Evolutionary conservation across 1,284 basidiomycete species (phyloP), one percentile per base, ranked within the genome.

Genomic region (Rugosomyces carneus): DNA sequence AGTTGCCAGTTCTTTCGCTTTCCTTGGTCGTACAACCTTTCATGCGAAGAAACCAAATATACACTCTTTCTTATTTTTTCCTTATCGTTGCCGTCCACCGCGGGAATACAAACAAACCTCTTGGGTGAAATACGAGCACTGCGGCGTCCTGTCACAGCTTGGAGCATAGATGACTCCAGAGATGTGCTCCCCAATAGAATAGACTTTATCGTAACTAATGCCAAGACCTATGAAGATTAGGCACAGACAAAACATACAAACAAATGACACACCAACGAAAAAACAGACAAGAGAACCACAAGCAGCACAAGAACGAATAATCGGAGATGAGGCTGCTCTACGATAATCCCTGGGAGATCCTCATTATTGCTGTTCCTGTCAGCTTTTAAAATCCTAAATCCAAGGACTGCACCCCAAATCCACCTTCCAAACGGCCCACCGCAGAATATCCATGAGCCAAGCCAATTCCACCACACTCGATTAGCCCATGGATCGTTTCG

Each of bases 401-500:
- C 75, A 1, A 76, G 53, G 1, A 63, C 48, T 16, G 60, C 61
- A 5, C 75, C 75, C 43, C 72, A 57, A 21, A 70, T 48, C 62
- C 67, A 75, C 38, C 74, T 63, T 9, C 75, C 75, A 9, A 67
- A 52, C 21, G 75, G 75, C 5, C 75, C 75, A 20, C 68, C 71
- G 27, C 70, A 60, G 34, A 76, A 57, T 29, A 75, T 59, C 73
- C 75, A 78, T 2, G 75, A 76, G 13, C 70, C 70, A 47, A 61
- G 65, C 64, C 69, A 68, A 44, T 70, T 57, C 75, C 76, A 78
- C 76, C 76, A 78, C 1, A 65, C 45, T 27, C 53, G 38, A 7
- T 48, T 57, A 11, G 63, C 58, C 65, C 66, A 69, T 20, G 58
- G 11, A 52, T 71, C 64, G 2, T 53, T 43, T 31, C 57, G 62